These are phyloP conservation scores for Wallemia ichthyophaga DNA, from an alignment of 1,284 basidiomycete genomes.

Conservation along the genomic window DNA sequence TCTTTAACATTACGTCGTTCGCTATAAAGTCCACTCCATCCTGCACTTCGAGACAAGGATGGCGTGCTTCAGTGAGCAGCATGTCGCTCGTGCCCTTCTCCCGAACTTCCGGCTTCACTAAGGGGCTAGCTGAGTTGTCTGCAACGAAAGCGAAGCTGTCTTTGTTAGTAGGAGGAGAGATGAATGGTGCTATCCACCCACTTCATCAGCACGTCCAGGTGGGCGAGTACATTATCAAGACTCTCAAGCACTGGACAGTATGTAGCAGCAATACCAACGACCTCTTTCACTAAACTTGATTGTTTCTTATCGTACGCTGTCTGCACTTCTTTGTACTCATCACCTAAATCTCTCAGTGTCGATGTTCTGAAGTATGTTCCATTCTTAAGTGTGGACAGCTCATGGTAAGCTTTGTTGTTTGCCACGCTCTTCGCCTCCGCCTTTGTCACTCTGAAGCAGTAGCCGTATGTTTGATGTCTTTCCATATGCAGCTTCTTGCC, in stretches of 20 bases:
- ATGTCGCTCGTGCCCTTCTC: conserved; percentile 48
- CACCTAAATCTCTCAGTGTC: conserved; percentile 36
- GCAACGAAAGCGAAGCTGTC: conserved; percentile 65
- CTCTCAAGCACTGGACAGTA: conserved; percentile 71
- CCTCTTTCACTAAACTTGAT: conserved; percentile 60
- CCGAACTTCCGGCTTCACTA: conserved; percentile 46
- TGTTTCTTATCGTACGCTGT: conserved; percentile 46
- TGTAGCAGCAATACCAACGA: conserved; percentile 71
- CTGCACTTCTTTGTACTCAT: conserved; percentile 38
- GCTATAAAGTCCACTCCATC: conserved; percentile 86
- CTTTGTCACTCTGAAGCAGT: conserved; percentile 78
- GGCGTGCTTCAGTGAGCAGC: conserved; percentile 48
- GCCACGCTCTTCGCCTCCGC: conserved; percentile 57
- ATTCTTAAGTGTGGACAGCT: conserved; percentile 57
- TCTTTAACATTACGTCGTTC: conserved; percentile 72
- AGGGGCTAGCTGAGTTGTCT: conserved; percentile 52
- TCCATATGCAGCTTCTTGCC: conserved; percentile 93
- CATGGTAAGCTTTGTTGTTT: conserved; percentile 41
- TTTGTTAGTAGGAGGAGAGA: not conserved
- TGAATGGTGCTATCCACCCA: conserved; percentile 17
- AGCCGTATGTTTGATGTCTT: conserved; percentile 66
- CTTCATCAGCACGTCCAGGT: conserved; percentile 75
- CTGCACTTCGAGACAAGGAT: conserved; percentile 89
- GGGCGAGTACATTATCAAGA: conserved; percentile 61
- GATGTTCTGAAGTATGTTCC: conserved; percentile 80